Evolutionary conservation across 1,284 basidiomycete species (phyloP).

Genomic region (Sanghuangporus sanghuang): DNA sequence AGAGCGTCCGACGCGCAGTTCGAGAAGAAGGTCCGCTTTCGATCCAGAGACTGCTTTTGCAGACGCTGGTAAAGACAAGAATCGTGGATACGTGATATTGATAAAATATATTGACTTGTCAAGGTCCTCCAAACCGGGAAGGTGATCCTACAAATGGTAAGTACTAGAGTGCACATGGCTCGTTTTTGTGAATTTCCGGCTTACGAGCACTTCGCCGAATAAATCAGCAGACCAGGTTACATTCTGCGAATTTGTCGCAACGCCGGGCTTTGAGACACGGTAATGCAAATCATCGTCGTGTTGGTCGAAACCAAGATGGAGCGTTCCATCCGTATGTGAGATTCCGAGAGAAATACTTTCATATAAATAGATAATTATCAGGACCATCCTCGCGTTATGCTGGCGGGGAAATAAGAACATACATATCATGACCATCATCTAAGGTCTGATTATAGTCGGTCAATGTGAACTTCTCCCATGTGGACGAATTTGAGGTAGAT

Average conservation of each 20-base stretch:
- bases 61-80: slow-evolving; percentile 26
- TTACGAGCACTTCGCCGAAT: slow-evolving; percentile 25
- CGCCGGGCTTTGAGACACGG: slow-evolving; percentile 30
- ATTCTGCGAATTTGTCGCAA: slow-evolving; percentile 28
- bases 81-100: slow-evolving; percentile 40
- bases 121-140: slow-evolving; percentile 33
- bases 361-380: neutral
- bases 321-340: slow-evolving; percentile 35
- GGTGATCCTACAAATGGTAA: slow-evolving; percentile 26
- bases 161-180: slow-evolving; percentile 16
- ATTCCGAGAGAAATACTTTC: slow-evolving; percentile 37
- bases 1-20: slow-evolving; percentile 36
- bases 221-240: slow-evolving; percentile 26
- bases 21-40: slow-evolving; percentile 31
- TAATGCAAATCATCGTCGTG: slow-evolving; percentile 39
- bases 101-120: slow-evolving; percentile 32
- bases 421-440: slow-evolving; percentile 40
- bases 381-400: neutral
- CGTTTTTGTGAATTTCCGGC: neutral
- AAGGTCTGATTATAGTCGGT: slow-evolving; percentile 37
- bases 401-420: slow-evolving; percentile 8
- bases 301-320: slow-evolving; percentile 39
- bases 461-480: slow-evolving; percentile 35
- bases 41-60: slow-evolving; percentile 4
- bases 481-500: slow-evolving; percentile 3